Evolutionary conservation across 1,139 yeast genomes (phyloP).

Genomic region (Taphrina betulina): DNA sequence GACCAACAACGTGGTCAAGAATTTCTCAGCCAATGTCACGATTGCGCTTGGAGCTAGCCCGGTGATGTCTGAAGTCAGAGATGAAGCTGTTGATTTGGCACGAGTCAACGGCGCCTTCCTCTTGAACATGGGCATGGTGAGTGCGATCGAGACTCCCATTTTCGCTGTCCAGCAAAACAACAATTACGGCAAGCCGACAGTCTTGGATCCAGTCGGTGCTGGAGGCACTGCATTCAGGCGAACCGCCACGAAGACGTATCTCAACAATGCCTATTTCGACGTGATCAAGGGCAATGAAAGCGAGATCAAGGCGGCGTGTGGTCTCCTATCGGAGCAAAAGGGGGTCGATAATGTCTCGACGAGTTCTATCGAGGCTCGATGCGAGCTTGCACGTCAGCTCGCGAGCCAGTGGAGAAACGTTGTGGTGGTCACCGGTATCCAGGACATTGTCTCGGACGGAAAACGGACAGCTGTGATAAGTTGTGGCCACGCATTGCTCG

Average conservation of each 20-base stretch:
- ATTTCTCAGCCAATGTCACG: slow-evolving; percentile 85
- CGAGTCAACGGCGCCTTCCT: slow-evolving; percentile 55
- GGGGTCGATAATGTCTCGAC: slow-evolving; percentile 67
- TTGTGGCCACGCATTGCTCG: slow-evolving; percentile 72
- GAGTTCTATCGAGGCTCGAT: slow-evolving; percentile 46
- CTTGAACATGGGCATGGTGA: slow-evolving; percentile 64
- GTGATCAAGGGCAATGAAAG: slow-evolving; percentile 86
- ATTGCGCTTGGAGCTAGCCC: slow-evolving; percentile 86
- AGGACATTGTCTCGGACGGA: slow-evolving; percentile 48
- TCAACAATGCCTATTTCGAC: slow-evolving; percentile 60
- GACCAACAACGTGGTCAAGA: slow-evolving; percentile 85
- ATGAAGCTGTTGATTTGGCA: slow-evolving; percentile 70
- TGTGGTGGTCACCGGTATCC: slow-evolving; percentile 70
- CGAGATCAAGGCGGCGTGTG: slow-evolving; percentile 61
- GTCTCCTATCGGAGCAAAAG: slow-evolving; percentile 53
- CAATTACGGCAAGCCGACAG: slow-evolving; percentile 57
- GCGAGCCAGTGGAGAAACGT: slow-evolving; percentile 53
- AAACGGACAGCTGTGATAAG: slow-evolving; percentile 44
- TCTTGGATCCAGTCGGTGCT: slow-evolving; percentile 89
- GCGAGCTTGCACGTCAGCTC: slow-evolving; percentile 43
- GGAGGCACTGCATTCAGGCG: slow-evolving; percentile 72
- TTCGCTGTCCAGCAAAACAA: slow-evolving; percentile 65
- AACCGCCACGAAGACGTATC: slow-evolving; percentile 51
- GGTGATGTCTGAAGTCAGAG: slow-evolving; percentile 77
- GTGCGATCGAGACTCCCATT: slow-evolving; percentile 51